These are phyloP conservation scores for Suillus subalutaceus DNA, from an alignment of 768 basidiomycete genomes.

Conservation along the genomic window DNA sequence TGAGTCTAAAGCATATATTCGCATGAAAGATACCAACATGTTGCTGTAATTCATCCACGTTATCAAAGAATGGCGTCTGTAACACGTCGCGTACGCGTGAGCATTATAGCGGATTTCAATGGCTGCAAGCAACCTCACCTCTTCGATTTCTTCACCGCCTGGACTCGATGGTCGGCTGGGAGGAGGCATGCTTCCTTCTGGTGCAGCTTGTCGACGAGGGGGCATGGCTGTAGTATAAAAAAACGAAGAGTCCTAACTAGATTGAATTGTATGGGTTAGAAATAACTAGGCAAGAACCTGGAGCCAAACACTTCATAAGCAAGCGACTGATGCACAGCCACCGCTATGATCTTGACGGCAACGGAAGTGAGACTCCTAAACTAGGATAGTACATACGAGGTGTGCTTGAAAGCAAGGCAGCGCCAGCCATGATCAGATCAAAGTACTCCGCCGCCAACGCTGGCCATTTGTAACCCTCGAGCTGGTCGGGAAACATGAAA, in stretches of 20 bases:
- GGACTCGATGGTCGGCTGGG: slow-evolving; percentile 31
- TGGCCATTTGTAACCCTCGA: neutral
- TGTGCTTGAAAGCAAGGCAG: neutral
- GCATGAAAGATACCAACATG: slow-evolving; percentile 49
- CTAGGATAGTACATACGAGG: neutral
- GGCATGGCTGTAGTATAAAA: slow-evolving; percentile 21
- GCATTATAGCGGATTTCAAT: slow-evolving; percentile 1
- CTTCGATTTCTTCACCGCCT: slow-evolving; percentile 43
- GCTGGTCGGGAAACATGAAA: neutral
- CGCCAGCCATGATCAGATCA: neutral
- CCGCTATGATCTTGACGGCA: neutral
- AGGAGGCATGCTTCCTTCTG: slow-evolving; percentile 29
- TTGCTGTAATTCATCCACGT: slow-evolving; percentile 83
- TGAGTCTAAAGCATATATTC: slow-evolving; percentile 12
- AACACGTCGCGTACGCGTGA: neutral
- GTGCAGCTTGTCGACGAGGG: slow-evolving; percentile 30
- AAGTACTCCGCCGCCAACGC: neutral
- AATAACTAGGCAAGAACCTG: neutral
- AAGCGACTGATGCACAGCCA: neutral
- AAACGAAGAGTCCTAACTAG: neutral
- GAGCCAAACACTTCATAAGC: neutral
- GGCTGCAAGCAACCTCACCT: slow-evolving; percentile 29
- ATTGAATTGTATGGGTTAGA: neutral
- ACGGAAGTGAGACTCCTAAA: neutral
- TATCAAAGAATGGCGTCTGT: slow-evolving; percentile 70